Percentiles rank a stretch among this genome's conserved stretches.
These are phyloP conservation scores for Brassica juncea DNA, from an alignment of 345 rosid species.

Conservation along the genomic window DNA sequence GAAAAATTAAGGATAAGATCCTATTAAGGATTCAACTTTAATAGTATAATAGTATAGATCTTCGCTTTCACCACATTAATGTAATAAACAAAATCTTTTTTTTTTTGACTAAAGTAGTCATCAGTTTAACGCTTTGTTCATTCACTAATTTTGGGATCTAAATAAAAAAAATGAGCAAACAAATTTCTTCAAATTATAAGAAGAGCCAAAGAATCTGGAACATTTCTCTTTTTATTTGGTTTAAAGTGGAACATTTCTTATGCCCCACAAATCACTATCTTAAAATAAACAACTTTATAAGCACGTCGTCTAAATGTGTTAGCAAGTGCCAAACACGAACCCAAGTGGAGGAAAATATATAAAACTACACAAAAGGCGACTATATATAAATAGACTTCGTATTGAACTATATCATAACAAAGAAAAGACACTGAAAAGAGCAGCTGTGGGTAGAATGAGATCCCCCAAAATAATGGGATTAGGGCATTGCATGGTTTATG, in stretches of 20 bases:
- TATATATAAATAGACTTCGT: constrained; percentile 6
- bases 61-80: neutral
- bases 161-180: neutral
- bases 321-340: constrained; percentile 26
- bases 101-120: neutral
- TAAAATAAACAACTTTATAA: neutral
- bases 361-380: neutral
- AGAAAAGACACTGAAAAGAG: neutral
- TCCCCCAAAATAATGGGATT: constrained; percentile 4
- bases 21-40: no score
- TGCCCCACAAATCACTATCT: neutral
- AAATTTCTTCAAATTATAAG: neutral
- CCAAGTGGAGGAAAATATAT: neutral
- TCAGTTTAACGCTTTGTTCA: neutral
- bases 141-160: neutral
- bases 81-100: neutral
- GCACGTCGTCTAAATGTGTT: constrained; percentile 4
- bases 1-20: no score
- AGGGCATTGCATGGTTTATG: constrained; percentile 14
- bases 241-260: neutral
- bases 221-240: neutral
- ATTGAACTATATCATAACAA: constrained; percentile 12
- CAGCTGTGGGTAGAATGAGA: neutral
- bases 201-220: neutral
- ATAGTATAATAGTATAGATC: no score